phyloP scores from a whole-genome alignment of 306 rosid genomes.

The barrel medic (Medicago truncatula) region DNA sequence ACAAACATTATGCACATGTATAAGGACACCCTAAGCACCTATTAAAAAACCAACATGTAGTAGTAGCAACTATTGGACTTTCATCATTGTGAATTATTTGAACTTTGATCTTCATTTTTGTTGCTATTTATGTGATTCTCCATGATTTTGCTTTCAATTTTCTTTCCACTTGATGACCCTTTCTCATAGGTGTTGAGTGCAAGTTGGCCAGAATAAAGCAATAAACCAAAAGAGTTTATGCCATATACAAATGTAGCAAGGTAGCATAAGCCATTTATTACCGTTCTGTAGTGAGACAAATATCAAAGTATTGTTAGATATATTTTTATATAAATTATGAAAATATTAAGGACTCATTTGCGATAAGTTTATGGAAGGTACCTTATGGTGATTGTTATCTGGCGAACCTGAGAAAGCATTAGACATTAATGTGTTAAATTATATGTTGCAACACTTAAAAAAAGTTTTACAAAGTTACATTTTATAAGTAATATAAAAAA shows the following conservation, averaged over 20 bases:
- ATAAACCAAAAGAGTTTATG: slow-evolving; percentile 68
- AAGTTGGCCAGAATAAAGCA: slow-evolving; percentile 86
- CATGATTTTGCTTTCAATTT: slow-evolving; percentile 46
- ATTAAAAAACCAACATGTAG: not conserved
- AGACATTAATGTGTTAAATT: not conserved
- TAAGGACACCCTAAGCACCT: not conserved
- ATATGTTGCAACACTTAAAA: no score
- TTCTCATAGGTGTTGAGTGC: slow-evolving; percentile 58
- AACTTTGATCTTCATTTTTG: slow-evolving; percentile 54
- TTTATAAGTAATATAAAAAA: no score
- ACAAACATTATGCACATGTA: not conserved
- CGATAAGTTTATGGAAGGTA: slow-evolving; percentile 30
- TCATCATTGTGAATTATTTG: slow-evolving; percentile 50
- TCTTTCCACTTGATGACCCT: slow-evolving; percentile 40
- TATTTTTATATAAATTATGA: not conserved
- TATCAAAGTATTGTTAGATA: slow-evolving; percentile 28
- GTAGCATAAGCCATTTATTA: slow-evolving; percentile 83
- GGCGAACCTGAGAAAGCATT: slow-evolving; percentile 65
- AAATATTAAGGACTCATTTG: not conserved
- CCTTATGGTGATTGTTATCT: slow-evolving; percentile 87
- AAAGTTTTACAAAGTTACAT: no score
- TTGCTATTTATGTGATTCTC: slow-evolving; percentile 41
- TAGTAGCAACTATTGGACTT: slow-evolving; percentile 18
- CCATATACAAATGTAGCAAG: slow-evolving; percentile 93
- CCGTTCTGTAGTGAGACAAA: slow-evolving; percentile 63